phyloP scores from a whole-genome alignment of 345 rosid genomes.

The Aegle marmelos region DNA sequence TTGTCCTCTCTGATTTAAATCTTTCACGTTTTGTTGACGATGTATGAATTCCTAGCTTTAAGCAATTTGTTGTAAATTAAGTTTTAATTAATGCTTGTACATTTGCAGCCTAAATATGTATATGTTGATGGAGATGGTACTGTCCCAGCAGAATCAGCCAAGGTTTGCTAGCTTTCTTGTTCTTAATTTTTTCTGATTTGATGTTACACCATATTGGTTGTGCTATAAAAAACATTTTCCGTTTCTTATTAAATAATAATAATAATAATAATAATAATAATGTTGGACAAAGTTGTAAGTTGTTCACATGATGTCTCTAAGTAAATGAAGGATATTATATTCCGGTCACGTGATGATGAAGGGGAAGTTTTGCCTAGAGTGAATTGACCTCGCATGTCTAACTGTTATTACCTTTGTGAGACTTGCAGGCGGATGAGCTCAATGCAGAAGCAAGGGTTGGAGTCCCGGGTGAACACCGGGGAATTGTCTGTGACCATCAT shows the following conservation, averaged over 20 bases:
- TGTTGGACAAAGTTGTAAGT: neutral
- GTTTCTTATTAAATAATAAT: too few relatives aligned
- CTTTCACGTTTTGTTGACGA: neutral
- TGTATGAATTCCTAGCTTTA: neutral
- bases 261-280: too few relatives aligned
- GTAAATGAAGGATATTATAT: neutral
- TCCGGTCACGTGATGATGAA: too few relatives aligned
- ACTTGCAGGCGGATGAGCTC: constrained; percentile 82
- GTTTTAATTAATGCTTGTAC: constrained; percentile 13
- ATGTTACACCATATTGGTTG: too few relatives aligned
- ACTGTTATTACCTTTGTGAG: neutral
- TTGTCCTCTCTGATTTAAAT: neutral
- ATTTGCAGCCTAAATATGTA: constrained; percentile 70
- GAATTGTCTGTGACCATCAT: constrained; percentile 83
- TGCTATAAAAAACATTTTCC: too few relatives aligned
- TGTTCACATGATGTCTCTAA: neutral
- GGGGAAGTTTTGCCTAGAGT: neutral
- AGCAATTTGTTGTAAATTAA: neutral
- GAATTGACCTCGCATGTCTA: neutral
- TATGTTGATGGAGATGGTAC: constrained; percentile 96
- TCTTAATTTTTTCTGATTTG: neutral
- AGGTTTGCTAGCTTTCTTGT: constrained; percentile 42
- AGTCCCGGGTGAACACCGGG: constrained; percentile 91
- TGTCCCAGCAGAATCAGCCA: constrained; percentile 86
- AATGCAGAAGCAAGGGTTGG: constrained; percentile 92